A percentile compares a stretch with the other conserved stretches of the same genome.
These are phyloP conservation scores for Aspergillus sp. DNA, from an alignment of 2,329 filamentous ascomycete genomes.

Conservation along the genomic window DNA sequence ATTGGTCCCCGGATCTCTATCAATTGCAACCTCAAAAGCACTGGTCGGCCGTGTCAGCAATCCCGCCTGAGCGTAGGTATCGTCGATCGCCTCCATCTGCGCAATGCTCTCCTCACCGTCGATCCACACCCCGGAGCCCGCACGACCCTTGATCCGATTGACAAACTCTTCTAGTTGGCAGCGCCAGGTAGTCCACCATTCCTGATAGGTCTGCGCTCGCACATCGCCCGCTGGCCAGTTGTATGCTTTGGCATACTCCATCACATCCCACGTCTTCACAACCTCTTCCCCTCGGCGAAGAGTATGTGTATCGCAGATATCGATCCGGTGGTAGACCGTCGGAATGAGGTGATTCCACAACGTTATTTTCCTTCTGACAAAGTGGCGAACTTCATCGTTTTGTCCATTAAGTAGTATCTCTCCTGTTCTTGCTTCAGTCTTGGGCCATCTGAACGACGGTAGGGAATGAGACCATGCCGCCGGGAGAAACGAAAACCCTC, in stretches of 20 bases:
- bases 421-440: slow-evolving; percentile 19
- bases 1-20: background rate
- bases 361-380: slow-evolving; percentile 18
- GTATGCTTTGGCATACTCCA: slow-evolving; percentile 23
- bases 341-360: slow-evolving; percentile 26
- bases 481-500: slow-evolving; percentile 19
- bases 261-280: slow-evolving; percentile 23
- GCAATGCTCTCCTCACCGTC: slow-evolving; percentile 47
- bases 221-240: slow-evolving; percentile 24
- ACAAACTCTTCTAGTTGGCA: slow-evolving; percentile 55
- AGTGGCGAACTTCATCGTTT: background rate
- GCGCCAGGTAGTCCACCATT: slow-evolving; percentile 49
- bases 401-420: slow-evolving; percentile 14
- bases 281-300: slow-evolving; percentile 7
- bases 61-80: slow-evolving; percentile 49
- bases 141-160: slow-evolving; percentile 45
- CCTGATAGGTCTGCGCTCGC: slow-evolving; percentile 21
- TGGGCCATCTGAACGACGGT: slow-evolving; percentile 23
- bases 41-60: slow-evolving; percentile 23
- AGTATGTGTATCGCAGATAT: slow-evolving; percentile 11
- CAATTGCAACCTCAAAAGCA: background rate
- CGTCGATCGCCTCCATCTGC: slow-evolving; percentile 52
- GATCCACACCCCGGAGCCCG: slow-evolving; percentile 44
- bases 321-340: slow-evolving; percentile 18
- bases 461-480: slow-evolving; percentile 7